These are phyloP conservation scores for Cicer chorassanicum DNA, from an alignment of 306 rosid genomes.

Conservation along the genomic window DNA sequence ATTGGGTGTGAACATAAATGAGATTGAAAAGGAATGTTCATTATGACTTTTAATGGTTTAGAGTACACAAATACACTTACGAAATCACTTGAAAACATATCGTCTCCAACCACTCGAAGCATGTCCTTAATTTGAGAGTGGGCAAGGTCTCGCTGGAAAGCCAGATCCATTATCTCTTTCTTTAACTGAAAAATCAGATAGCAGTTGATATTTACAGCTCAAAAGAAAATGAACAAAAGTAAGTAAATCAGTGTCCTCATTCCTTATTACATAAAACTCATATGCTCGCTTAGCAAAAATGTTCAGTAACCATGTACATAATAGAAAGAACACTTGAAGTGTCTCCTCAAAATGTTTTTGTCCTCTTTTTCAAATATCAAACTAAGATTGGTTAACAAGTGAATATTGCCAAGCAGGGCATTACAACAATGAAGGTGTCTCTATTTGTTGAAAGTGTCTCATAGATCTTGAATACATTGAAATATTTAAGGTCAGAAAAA, in stretches of 20 bases:
- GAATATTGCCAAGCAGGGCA: neutral
- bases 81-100: slow-evolving; percentile 51
- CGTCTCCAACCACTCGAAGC: slow-evolving; percentile 69
- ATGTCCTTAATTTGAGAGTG: slow-evolving; percentile 82
- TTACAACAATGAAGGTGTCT: slow-evolving; percentile 7
- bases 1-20: slow-evolving; percentile 42
- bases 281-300: slow-evolving; percentile 17
- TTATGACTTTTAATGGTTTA: slow-evolving; percentile 32
- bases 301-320: neutral
- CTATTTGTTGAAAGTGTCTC: neutral
- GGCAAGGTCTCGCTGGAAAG: slow-evolving; percentile 78
- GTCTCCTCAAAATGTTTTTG: slow-evolving; percentile 9
- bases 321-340: slow-evolving; percentile 16
- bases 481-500: slow-evolving; percentile 8
- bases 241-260: slow-evolving; percentile 9
- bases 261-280: slow-evolving; percentile 34
- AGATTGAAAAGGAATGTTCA: slow-evolving; percentile 29
- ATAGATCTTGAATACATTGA: slow-evolving; percentile 28
- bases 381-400: slow-evolving; percentile 7
- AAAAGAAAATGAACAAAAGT: slow-evolving; percentile 20
- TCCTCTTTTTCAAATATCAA: neutral
- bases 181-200: slow-evolving; percentile 63
- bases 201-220: slow-evolving; percentile 32
- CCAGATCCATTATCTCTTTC: slow-evolving; percentile 67
- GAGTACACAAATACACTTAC: slow-evolving; percentile 51